phyloP scores from a whole-genome alignment of 1,284 basidiomycete species.

The Lentinus polychrous region DNA sequence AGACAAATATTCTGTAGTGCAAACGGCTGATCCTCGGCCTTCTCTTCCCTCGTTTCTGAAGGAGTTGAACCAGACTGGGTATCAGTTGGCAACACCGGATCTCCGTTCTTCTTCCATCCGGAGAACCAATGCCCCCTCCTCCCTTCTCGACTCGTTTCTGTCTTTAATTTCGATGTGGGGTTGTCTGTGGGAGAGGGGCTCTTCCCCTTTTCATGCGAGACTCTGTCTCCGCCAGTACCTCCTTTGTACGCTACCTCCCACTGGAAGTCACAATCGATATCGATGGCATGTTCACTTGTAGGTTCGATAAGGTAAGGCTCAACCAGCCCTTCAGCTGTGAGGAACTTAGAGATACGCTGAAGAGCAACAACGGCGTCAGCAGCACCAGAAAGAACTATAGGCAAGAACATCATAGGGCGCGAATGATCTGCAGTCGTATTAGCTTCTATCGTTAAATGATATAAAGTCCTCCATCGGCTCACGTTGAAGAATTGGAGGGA shows the following conservation, averaged over 20 bases:
- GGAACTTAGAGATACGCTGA: conserved; percentile 48
- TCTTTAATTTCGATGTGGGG: conserved; percentile 10
- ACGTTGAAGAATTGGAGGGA: conserved; percentile 74
- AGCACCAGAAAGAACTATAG: conserved; percentile 40
- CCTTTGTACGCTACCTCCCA: conserved; percentile 52
- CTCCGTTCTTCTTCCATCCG: conserved; percentile 12
- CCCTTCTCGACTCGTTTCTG: conserved; percentile 10
- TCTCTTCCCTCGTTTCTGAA: conserved; percentile 12
- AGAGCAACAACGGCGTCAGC: conserved; percentile 62
- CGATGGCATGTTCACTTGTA: conserved; percentile 39
- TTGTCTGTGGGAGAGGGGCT: conserved; percentile 5
- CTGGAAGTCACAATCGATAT: conserved; percentile 58
- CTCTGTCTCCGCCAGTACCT: conserved; percentile 16
- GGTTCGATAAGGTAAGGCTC: conserved; percentile 44
- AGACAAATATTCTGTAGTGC: conserved; percentile 51
- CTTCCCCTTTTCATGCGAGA: conserved; percentile 12
- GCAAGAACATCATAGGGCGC: conserved; percentile 46
- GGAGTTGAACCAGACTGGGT: conserved; percentile 7
- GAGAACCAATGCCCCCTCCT: conserved; percentile 14
- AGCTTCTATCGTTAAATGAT: neutral
- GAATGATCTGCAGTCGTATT: conserved; percentile 40
- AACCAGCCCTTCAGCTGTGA: conserved; percentile 59
- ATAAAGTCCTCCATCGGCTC: conserved; percentile 16
- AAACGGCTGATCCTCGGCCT: conserved; percentile 50
- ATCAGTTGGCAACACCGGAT: conserved; percentile 18